Evolutionary conservation across 176 grass and related monocot species (phyloP).

Genomic region (Paspalum notatum): DNA sequence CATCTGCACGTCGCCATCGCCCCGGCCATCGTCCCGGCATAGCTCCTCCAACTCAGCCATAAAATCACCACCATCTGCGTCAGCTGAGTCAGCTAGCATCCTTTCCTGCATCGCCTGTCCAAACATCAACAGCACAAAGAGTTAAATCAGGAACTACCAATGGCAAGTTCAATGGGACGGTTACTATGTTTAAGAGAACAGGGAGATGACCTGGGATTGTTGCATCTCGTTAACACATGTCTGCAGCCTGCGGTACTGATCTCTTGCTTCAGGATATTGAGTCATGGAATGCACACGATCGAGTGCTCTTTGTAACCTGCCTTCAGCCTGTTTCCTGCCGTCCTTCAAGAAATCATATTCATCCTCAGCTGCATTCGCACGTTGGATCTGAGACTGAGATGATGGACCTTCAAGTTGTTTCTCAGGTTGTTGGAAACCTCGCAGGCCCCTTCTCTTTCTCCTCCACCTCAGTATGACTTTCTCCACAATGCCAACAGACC

Average conservation of each 20-base stretch:
- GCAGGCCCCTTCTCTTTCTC: conserved; percentile 75
- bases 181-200: not conserved
- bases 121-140: conserved; percentile 25
- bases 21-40: conserved; percentile 41
- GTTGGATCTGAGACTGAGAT: conserved; percentile 59
- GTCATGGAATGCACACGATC: conserved; percentile 93
- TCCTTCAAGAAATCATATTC: conserved; percentile 88
- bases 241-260: conserved; percentile 80
- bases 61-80: conserved; percentile 50
- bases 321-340: conserved; percentile 92
- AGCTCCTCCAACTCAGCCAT: conserved; percentile 79
- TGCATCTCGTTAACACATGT: conserved; percentile 59
- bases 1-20: conserved; percentile 33
- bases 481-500: conserved; percentile 90
- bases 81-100: conserved; percentile 47
- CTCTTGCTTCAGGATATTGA: conserved; percentile 98
- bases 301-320: conserved; percentile 82
- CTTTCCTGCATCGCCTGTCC: conserved; percentile 67
- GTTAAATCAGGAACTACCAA: not conserved
- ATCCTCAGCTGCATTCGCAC: conserved; percentile 54
- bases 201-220: conserved; percentile 62
- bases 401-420: conserved; percentile 68
- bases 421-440: conserved; percentile 65
- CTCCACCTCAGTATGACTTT: conserved; percentile 96
- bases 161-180: not conserved